phyloP scores from a whole-genome alignment of 148 eudicot genomes.

The Chenopodium berlandieri region DNA sequence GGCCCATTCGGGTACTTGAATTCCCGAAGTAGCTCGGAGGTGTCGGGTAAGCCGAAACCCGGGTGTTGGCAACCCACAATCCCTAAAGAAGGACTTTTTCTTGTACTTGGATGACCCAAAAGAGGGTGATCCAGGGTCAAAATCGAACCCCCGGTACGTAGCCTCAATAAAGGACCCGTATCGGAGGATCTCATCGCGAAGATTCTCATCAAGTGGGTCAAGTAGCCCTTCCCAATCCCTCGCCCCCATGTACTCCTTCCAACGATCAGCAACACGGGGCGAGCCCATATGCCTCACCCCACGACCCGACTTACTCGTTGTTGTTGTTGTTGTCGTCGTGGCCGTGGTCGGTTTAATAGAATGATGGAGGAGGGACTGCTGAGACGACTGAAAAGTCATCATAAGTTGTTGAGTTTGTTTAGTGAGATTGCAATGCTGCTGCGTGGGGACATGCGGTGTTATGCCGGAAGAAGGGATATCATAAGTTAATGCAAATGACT shows the following conservation, averaged over 20 bases:
- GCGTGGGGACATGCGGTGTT: conserved; percentile 15
- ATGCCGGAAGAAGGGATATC: background rate
- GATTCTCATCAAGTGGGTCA: conserved; percentile 67
- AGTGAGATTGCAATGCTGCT: conserved; percentile 1
- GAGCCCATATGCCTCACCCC: background rate
- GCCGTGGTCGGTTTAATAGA: background rate
- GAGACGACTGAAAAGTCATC: background rate
- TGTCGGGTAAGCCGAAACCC: conserved; percentile 59
- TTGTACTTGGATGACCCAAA: conserved; percentile 45
- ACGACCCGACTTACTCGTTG: no score
- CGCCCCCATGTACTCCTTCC: conserved; percentile 78
- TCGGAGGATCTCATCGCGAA: conserved; percentile 63
- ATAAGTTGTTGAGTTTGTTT: conserved; percentile 18
- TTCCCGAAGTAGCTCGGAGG: conserved; percentile 67
- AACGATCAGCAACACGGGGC: conserved; percentile 31
- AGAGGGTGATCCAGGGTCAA: conserved; percentile 48
- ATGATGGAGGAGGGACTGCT: background rate
- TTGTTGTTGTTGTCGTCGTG: no score
- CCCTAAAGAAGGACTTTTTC: conserved; percentile 29
- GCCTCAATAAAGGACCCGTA: conserved; percentile 80
- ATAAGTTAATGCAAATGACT: conserved; percentile 9
- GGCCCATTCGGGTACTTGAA: conserved; percentile 65
- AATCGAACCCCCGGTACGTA: conserved; percentile 59
- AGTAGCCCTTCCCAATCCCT: conserved; percentile 76
- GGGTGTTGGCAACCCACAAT: conserved; percentile 39